Base-by-base conservation (phyloP, 192 early-diverging fungal species). In the Chytriomyces hyalinus region DNA sequence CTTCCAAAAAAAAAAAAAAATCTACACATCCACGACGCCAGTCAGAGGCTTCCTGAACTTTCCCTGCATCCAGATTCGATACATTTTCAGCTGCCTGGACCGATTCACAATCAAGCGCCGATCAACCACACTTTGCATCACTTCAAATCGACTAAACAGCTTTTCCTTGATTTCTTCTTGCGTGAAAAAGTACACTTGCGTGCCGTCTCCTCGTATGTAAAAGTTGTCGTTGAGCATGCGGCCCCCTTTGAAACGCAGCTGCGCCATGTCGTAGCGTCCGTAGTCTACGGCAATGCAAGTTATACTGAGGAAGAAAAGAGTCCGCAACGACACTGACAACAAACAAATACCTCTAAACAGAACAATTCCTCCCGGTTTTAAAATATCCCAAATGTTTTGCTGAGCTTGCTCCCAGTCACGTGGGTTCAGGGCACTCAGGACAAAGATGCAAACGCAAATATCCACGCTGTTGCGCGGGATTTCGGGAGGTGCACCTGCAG, bases 201-300 rank as follows among this genome's bases (percentile, higher is more conserved):
- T 99, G 10, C 96, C 95, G 84, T 98, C 97, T 44, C 98, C 97
- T 28, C 98, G 92, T 53, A 96, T 93, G 84, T 99, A 99, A 83
- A 98, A 91, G 84, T 98, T 97, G 44, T 96, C 93, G 7, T 94
- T 91, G 7, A 99, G 82, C 80, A 97, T 87, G 36, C 96, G 88
- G 50, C 92, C 93, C 20, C 92, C 85, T 80, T 99, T 99, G 83
- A 99, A 96, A 60, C 97, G 91, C 63, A 99, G 84, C 83, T 99
- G 98, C 15, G 97, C 95, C 79, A 97, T 87, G 81, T 99, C 98
- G 82, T 98, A 96, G n/a, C 96, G 84, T 15, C 94, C 98, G 83
- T 99, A 98, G 81, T 99, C 98, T 87, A 59, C 5, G 26, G 44
- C 62, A 24, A 9, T 22, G 36, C 36, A 11, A 65, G 44, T 46